Percentiles rank a stretch among this genome's conserved stretches.
Conservation (phyloP, 73 alveolate genomes). For the Tetrahymena thermophila region DNA sequence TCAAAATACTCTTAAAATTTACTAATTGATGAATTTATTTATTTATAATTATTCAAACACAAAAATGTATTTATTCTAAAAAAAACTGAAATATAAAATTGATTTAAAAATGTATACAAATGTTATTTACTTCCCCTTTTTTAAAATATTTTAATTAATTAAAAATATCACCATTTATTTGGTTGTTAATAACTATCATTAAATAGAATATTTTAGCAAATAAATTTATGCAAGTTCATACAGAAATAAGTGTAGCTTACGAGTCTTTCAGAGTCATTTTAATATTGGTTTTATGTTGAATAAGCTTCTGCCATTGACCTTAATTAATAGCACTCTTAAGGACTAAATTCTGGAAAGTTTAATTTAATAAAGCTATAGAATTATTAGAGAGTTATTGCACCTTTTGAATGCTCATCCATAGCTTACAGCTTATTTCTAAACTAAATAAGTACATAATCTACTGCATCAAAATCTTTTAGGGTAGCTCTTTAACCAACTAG, state of each 20-base stretch:
- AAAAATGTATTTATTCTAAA: no score
- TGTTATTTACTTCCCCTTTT: no score
- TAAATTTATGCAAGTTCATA: background rate
- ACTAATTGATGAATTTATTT: no score
- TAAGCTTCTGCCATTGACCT: background rate
- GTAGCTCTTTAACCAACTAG: background rate
- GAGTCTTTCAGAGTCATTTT: background rate
- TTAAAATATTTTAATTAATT: no score
- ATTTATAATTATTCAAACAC: no score
- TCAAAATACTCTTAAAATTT: no score
- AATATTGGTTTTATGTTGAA: background rate
- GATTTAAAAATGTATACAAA: no score
- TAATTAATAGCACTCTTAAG: background rate
- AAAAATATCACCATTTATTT: background rate
- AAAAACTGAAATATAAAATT: no score
- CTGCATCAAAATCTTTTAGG: background rate
- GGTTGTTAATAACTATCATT: background rate
- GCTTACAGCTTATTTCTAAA: background rate
- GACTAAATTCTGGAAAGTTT: background rate
- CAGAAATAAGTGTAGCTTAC: background rate
- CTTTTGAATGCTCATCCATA: background rate
- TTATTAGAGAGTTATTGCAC: background rate
- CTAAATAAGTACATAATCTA: background rate
- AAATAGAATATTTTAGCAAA: background rate
- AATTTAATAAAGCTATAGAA: background rate